These are phyloP conservation scores for Suillus hirtellus DNA, from an alignment of 768 basidiomycete genomes.

Conservation along the genomic window DNA sequence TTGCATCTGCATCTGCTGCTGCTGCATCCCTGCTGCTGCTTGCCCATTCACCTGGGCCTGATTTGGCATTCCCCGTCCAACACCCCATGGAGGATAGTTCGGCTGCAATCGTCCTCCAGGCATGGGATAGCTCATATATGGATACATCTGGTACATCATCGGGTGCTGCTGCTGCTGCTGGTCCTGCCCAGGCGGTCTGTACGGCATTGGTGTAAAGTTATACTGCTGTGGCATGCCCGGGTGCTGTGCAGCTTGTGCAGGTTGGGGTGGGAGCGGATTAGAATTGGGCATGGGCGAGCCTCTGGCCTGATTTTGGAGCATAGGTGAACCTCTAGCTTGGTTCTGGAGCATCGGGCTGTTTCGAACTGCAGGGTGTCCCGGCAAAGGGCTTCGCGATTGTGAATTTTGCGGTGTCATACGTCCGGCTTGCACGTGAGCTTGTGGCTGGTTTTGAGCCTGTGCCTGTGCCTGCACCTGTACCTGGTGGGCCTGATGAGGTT, in stretches of 20 bases:
- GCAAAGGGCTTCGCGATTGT: constrained; percentile 20
- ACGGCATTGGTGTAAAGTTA: constrained; percentile 30
- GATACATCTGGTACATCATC: constrained; percentile 30
- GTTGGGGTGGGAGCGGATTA: constrained; percentile 24
- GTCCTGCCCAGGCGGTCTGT: constrained; percentile 33
- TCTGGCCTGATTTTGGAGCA: constrained; percentile 21
- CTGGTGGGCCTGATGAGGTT: constrained; percentile 26
- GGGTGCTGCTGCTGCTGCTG: constrained; percentile 33
- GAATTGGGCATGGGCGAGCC: constrained; percentile 23
- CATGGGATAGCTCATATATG: constrained; percentile 27
- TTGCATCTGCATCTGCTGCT: constrained; percentile 23
- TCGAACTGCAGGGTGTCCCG: constrained; percentile 20
- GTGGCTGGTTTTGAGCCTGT: constrained; percentile 22
- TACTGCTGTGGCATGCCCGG: constrained; percentile 33
- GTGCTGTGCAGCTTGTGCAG: constrained; percentile 28
- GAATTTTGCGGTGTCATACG: constrained; percentile 30
- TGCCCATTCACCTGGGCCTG: constrained; percentile 24
- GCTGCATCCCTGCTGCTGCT: constrained; percentile 25
- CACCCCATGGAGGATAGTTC: constrained; percentile 28
- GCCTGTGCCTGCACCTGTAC: constrained; percentile 19
- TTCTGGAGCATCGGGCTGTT: constrained; percentile 39
- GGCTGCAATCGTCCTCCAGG: constrained; percentile 19
- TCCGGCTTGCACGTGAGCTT: background rate
- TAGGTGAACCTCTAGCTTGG: constrained; percentile 34
- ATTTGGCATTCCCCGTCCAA: constrained; percentile 23